These are phyloP conservation scores for Fusarium armeniacum DNA, from an alignment of 2,329 filamentous ascomycete genomes.

Conservation along the genomic window DNA sequence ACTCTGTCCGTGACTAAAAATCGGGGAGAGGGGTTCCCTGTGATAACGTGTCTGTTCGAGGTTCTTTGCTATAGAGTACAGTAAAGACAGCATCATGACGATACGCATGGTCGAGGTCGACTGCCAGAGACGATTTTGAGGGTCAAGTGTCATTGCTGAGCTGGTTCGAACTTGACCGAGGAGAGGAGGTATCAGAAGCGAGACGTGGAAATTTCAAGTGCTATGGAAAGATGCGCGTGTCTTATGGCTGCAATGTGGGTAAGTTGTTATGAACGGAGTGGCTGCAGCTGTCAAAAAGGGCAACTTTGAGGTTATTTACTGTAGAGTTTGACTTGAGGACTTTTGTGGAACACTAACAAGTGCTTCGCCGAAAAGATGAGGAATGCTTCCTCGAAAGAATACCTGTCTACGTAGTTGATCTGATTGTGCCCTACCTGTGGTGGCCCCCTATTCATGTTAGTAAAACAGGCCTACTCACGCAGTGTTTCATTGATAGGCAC, in stretches of 20 bases:
- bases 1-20: neutral
- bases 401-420: neutral
- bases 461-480: conserved; percentile 12
- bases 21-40: neutral
- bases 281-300: conserved; percentile 15
- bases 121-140: neutral
- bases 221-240: neutral
- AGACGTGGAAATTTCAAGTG: conserved; percentile 9
- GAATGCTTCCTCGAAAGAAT: neutral
- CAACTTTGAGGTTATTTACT: conserved; percentile 17
- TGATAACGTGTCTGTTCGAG: neutral
- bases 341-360: conserved; percentile 16
- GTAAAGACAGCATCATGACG: neutral
- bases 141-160: neutral
- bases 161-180: conserved; percentile 7
- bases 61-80: neutral
- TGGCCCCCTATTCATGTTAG: conserved; percentile 3
- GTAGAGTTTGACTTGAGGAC: conserved; percentile 10
- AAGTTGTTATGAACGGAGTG: neutral
- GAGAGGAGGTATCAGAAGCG: neutral
- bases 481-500: conserved; percentile 17
- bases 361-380: neutral
- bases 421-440: neutral
- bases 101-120: neutral
- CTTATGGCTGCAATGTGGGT: conserved; percentile 6